These are phyloP conservation scores for Lichtheimia ornata DNA, from an alignment of 371 early-diverging fungal genomes.

Conservation along the genomic window DNA sequence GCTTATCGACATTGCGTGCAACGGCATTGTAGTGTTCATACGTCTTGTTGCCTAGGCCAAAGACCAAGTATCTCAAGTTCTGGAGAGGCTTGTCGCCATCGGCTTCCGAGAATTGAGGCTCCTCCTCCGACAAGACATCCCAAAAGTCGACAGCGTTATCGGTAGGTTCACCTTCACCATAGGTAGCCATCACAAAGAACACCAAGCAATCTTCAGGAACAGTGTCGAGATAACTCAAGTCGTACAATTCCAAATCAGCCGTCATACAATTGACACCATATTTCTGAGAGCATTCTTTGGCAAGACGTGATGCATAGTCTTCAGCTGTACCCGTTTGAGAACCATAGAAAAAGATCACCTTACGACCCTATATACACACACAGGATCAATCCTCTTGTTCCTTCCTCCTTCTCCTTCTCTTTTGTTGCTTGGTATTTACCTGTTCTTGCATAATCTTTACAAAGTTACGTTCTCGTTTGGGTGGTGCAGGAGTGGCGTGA, in stretches of 20 bases:
- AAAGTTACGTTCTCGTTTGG: slow-evolving; percentile 57
- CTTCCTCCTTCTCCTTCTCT: not conserved
- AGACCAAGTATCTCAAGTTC: slow-evolving; percentile 75
- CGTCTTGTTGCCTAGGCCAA: slow-evolving; percentile 97
- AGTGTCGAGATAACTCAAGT: slow-evolving; percentile 73
- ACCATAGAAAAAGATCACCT: slow-evolving; percentile 85
- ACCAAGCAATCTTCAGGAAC: slow-evolving; percentile 66
- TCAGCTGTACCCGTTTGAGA: slow-evolving; percentile 98
- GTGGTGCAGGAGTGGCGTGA: slow-evolving; percentile 12
- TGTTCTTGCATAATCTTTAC: slow-evolving; percentile 67
- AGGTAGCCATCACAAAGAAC: slow-evolving; percentile 89
- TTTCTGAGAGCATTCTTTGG: slow-evolving; percentile 79
- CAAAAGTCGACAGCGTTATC: slow-evolving; percentile 90
- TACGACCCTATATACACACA: slow-evolving; percentile 48
- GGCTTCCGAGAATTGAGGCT: slow-evolving; percentile 66
- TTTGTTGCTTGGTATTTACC: slow-evolving; percentile 26
- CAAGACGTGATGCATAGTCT: slow-evolving; percentile 86
- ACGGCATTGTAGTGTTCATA: slow-evolving; percentile 95
- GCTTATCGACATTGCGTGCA: slow-evolving; percentile 65
- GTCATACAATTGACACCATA: slow-evolving; percentile 79
- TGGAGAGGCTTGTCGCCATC: slow-evolving; percentile 61
- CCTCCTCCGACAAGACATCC: slow-evolving; percentile 71
- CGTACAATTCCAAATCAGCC: slow-evolving; percentile 87
- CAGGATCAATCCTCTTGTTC: not conserved
- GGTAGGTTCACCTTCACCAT: slow-evolving; percentile 92